These are phyloP conservation scores for Pythium insidiosum DNA, from an alignment of 352 stramenopile species.

Conservation along the genomic window DNA sequence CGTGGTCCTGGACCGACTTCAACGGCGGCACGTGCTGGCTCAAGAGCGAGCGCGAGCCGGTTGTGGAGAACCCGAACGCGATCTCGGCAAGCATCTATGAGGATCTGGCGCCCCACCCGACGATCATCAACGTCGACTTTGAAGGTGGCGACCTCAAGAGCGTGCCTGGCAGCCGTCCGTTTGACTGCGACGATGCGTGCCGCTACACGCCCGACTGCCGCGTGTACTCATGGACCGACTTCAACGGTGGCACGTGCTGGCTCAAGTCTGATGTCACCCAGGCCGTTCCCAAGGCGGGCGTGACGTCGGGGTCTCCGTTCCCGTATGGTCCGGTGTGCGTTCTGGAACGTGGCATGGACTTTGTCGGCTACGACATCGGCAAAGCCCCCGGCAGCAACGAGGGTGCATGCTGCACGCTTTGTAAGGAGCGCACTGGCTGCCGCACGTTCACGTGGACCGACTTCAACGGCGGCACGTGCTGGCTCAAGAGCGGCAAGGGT, in stretches of 20 bases:
- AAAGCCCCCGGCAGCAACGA: constrained; percentile 1
- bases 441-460: constrained; percentile 39
- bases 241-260: constrained; percentile 8
- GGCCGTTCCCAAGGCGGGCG: background rate
- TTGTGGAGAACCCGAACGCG: constrained; percentile 1
- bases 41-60: constrained; percentile 1
- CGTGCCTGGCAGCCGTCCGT: background rate
- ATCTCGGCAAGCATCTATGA: background rate
- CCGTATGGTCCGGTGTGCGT: background rate
- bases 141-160: background rate
- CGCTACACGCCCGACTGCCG: background rate
- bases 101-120: background rate
- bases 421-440: constrained; percentile 16
- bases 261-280: constrained; percentile 4
- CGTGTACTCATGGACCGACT: constrained; percentile 1
- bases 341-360: constrained; percentile 12
- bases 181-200: background rate
- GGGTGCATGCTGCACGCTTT: constrained; percentile 19
- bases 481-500: constrained; percentile 4
- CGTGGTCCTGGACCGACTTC: constrained; percentile 2
- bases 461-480: constrained; percentile 37
- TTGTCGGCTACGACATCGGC: constrained; percentile 10
- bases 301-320: background rate
- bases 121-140: constrained; percentile 2
- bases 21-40: constrained; percentile 9